Base-by-base conservation (phyloP, 805 yeast species). In the Sporopachydermia lactativora region DNA sequence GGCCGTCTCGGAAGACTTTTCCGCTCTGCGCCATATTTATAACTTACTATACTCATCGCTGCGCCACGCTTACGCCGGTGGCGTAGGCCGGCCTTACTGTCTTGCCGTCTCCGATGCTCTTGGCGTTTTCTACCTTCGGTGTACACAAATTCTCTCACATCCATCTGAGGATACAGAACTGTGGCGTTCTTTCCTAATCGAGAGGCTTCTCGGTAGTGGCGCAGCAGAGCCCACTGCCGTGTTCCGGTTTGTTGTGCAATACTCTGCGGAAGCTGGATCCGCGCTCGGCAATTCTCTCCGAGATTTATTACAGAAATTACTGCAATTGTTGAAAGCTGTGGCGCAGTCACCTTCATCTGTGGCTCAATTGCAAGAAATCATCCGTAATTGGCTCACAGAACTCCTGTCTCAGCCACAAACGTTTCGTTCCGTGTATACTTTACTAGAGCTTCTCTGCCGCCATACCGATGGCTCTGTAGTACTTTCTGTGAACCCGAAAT, bases 201-300 rank as follows among this genome's bases (percentile, higher is more conserved):
- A 43, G 1, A 38, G 51, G 14, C 37, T 57, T 5, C 41, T 52
- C 5, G 43, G 49, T 3, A 37, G 41, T 3, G 51, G 54, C 2
- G 52, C 45, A 11, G 49, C 66, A 4, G 53, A 56, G 18, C 46
- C 42, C 17, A 41, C 75, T 1, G n/a, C n/a, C n/a, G n/a, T n/a
- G n/a, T 72, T 73, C 49, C 62, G 62, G 17, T 80, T 71, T 53
- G 66, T 80, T 11, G 58, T 78, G 34, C 86, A 77, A 47, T 76
- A 71, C 53, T 77, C 86, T 76, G 74, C 73, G 41, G 82, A 77
- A 39, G 70, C 82, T 1, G 77, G 80, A 3, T 74, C 81, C 2
- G 77, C 94, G 0, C 55, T 82, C 18, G 74, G 79, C 4, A 82
- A 80, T 51, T 77, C 94, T 0, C 54, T 83, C 40, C 70, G 65